These are phyloP conservation scores for Phyllosticta capitalensis DNA, from an alignment of 2,329 filamentous ascomycete species.

Conservation along the genomic window DNA sequence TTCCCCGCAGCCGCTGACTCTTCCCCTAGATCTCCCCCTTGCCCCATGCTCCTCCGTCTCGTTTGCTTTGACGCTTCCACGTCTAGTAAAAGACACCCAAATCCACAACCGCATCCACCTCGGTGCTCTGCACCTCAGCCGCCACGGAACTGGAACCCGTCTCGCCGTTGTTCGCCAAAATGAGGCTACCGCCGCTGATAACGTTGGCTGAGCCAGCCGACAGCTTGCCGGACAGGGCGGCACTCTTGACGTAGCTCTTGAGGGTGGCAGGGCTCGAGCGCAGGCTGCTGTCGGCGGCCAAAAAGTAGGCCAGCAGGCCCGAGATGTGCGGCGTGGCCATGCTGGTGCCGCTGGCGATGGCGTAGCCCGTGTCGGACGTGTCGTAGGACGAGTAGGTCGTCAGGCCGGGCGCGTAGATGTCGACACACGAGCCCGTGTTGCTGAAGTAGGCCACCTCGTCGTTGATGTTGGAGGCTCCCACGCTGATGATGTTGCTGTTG, in stretches of 20 bases:
- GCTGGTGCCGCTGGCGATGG: conserved; percentile 45
- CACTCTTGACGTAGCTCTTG: background rate
- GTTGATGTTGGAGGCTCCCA: conserved; percentile 26
- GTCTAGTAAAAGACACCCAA: conserved; percentile 7
- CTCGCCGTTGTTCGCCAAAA: conserved; percentile 9
- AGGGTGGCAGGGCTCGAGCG: conserved; percentile 1
- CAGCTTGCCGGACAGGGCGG: conserved; percentile 2
- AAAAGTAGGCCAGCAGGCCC: conserved; percentile 56
- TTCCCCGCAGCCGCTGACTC: too few relatives aligned
- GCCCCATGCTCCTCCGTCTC: too few relatives aligned
- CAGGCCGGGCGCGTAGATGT: conserved; percentile 29
- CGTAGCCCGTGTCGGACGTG: conserved; percentile 25
- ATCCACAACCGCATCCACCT: conserved; percentile 3
- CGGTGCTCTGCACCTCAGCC: background rate
- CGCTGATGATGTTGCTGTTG: conserved; percentile 27
- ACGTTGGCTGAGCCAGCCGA: background rate
- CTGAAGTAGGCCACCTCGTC: conserved; percentile 25
- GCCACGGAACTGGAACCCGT: background rate
- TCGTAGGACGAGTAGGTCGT: conserved; percentile 33
- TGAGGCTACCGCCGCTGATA: background rate
- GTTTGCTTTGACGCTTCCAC: background rate
- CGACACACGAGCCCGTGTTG: conserved; percentile 27
- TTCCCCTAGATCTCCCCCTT: too few relatives aligned
- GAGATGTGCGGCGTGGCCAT: conserved; percentile 58
- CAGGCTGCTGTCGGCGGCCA: conserved; percentile 26